Conservation (phyloP, 108 stramenopile genomes). For the Ochromonas danica region DNA sequence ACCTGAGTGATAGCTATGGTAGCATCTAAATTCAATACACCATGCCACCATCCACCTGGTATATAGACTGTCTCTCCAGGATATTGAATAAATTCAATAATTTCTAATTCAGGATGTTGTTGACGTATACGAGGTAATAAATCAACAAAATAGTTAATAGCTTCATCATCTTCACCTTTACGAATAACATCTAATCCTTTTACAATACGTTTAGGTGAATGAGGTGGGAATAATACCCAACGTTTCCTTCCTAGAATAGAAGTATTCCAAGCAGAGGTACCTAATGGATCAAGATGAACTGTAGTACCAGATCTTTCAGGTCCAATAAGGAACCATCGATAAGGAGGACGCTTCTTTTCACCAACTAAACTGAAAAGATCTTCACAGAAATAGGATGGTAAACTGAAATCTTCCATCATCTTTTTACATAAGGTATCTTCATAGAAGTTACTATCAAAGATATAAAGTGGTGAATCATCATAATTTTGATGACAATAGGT, state of each 20-base stretch:
- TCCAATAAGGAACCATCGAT: conserved; percentile 92
- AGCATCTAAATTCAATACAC: conserved; percentile 89
- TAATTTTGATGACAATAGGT: conserved; percentile 61
- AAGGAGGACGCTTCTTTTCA: conserved; percentile 86
- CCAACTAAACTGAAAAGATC: conserved; percentile 88
- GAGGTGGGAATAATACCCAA: conserved; percentile 96
- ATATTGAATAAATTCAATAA: conserved; percentile 87
- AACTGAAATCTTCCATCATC: conserved; percentile 69
- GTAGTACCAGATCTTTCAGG: conserved; percentile 84
- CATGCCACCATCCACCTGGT: conserved; percentile 98
- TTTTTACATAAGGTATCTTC: conserved; percentile 68
- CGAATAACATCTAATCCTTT: conserved; percentile 70
- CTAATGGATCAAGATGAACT: conserved; percentile 93
- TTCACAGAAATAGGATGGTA: conserved; percentile 84
- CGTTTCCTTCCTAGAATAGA: conserved; percentile 83
- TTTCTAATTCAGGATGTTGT: conserved; percentile 33
- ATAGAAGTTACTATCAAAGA: conserved; percentile 89
- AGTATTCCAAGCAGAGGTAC: conserved; percentile 96
- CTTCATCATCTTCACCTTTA: conserved; percentile 90
- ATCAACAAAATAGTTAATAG: conserved; percentile 88
- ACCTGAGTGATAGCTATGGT: conserved; percentile 77
- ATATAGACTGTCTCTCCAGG: conserved; percentile 93
- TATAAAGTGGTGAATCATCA: conserved; percentile 95
- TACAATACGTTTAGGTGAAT: conserved; percentile 72
- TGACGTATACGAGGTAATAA: conserved; percentile 84